phyloP scores from a whole-genome alignment of 352 stramenopile species.

The Phytophthora sp. region DNA sequence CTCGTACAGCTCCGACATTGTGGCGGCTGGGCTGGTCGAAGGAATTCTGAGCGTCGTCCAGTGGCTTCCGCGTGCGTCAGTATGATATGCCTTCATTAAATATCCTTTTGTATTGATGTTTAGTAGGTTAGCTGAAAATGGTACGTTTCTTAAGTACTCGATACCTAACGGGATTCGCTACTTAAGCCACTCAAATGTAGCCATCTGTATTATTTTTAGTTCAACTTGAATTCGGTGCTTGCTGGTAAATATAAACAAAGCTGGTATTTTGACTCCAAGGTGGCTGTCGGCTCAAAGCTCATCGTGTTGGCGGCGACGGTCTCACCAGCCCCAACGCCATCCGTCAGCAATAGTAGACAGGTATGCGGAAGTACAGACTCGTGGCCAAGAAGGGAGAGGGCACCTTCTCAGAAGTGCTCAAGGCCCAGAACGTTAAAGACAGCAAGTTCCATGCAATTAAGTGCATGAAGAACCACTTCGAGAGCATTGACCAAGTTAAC shows the following conservation, averaged over 20 bases:
- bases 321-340: not conserved
- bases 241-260: conserved; percentile 22
- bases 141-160: too few relatives aligned
- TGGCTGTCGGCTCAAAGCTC: not conserved
- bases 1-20: conserved; percentile 68
- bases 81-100: too few relatives aligned
- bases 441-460: conserved; percentile 97
- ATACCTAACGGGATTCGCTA: too few relatives aligned
- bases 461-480: conserved; percentile 98
- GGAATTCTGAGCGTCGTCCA: conserved; percentile 23
- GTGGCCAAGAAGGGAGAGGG: conserved; percentile 96
- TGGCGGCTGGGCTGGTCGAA: not conserved
- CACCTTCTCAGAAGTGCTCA: conserved; percentile 95
- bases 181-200: too few relatives aligned
- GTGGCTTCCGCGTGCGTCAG: too few relatives aligned
- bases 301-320: too few relatives aligned
- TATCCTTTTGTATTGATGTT: too few relatives aligned
- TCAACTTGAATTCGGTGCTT: too few relatives aligned
- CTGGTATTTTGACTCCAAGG: not conserved
- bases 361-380: conserved; percentile 94
- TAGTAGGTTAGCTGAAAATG: too few relatives aligned
- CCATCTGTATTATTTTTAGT: too few relatives aligned
- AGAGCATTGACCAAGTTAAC: conserved; percentile 97
- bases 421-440: conserved; percentile 94
- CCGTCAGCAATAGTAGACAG: too few relatives aligned